Conservation (phyloP, 805 yeast species). For the Teunomyces pallodes region DNA sequence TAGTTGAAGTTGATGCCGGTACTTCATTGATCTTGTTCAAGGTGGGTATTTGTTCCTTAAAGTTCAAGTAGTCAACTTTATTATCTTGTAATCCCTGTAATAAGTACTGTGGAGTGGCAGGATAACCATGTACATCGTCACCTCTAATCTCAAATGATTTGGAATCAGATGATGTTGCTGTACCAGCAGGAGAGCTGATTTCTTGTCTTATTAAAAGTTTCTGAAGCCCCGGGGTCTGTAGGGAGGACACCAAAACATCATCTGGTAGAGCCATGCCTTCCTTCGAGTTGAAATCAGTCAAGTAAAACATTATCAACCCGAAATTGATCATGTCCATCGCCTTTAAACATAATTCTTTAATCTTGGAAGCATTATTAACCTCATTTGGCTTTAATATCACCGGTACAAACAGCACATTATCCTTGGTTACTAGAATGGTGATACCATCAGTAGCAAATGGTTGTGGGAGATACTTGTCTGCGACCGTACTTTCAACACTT, state of each 20-base stretch:
- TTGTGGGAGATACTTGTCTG: slow-evolving; percentile 24
- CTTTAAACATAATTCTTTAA: slow-evolving; percentile 38
- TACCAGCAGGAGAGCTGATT: slow-evolving; percentile 30
- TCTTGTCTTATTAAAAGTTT: slow-evolving; percentile 31
- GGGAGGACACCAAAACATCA: slow-evolving; percentile 36
- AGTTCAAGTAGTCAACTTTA: slow-evolving; percentile 53
- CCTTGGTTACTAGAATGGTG: slow-evolving; percentile 59
- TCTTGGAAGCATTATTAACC: slow-evolving; percentile 21
- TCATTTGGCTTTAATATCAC: slow-evolving; percentile 31
- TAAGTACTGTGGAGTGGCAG: slow-evolving; percentile 68
- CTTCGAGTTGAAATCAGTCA: slow-evolving; percentile 67
- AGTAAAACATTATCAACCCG: slow-evolving; percentile 43
- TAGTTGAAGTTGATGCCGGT: not conserved
- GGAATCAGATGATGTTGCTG: slow-evolving; percentile 52
- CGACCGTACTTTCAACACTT: not conserved
- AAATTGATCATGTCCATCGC: slow-evolving; percentile 34
- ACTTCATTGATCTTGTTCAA: not conserved
- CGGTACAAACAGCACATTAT: slow-evolving; percentile 54
- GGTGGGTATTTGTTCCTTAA: slow-evolving; percentile 39
- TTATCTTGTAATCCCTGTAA: slow-evolving; percentile 43
- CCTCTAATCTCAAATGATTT: slow-evolving; percentile 50
- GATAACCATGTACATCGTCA: slow-evolving; percentile 46
- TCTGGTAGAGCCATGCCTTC: slow-evolving; percentile 59
- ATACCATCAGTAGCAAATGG: slow-evolving; percentile 9
- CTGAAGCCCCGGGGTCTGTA: slow-evolving; percentile 17